These are phyloP conservation scores for Fusarium zealandicum DNA, from an alignment of 2,329 filamentous ascomycete genomes.

Conservation along the genomic window DNA sequence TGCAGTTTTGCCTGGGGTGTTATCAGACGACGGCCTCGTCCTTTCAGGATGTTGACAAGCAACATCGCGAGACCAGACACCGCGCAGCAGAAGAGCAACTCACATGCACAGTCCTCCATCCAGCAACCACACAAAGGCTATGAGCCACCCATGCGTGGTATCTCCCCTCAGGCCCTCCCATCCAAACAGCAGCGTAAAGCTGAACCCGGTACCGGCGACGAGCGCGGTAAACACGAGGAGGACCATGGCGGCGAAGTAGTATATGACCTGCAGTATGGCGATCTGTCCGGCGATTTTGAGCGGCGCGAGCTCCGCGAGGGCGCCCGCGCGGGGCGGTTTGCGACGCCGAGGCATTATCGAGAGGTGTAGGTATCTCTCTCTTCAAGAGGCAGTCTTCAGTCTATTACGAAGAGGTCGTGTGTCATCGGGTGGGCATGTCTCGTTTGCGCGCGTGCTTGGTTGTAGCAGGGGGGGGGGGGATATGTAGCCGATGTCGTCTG, in stretches of 20 bases:
- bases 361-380: not conserved
- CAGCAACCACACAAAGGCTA: slow-evolving; percentile 65
- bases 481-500: no score
- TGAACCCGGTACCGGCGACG: slow-evolving; percentile 63
- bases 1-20: no score
- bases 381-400: not conserved
- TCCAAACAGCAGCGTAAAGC: slow-evolving; percentile 62
- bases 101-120: slow-evolving; percentile 62
- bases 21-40: no score
- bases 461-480: not conserved
- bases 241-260: slow-evolving; percentile 59
- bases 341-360: slow-evolving; percentile 60
- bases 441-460: slow-evolving; percentile 10
- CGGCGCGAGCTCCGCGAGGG: slow-evolving; percentile 67
- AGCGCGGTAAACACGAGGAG: slow-evolving; percentile 66
- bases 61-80: not conserved
- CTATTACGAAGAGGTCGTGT: not conserved
- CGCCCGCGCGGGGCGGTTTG: slow-evolving; percentile 65
- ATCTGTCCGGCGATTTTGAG: slow-evolving; percentile 67
- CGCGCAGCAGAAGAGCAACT: slow-evolving; percentile 31
- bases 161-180: slow-evolving; percentile 67
- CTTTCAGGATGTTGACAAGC: not conserved
- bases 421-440: slow-evolving; percentile 37
- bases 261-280: slow-evolving; percentile 61
- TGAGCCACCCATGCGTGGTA: slow-evolving; percentile 67